phyloP scores from a whole-genome alignment of 176 grass and related monocot genomes.

The Triticum aestivum region DNA sequence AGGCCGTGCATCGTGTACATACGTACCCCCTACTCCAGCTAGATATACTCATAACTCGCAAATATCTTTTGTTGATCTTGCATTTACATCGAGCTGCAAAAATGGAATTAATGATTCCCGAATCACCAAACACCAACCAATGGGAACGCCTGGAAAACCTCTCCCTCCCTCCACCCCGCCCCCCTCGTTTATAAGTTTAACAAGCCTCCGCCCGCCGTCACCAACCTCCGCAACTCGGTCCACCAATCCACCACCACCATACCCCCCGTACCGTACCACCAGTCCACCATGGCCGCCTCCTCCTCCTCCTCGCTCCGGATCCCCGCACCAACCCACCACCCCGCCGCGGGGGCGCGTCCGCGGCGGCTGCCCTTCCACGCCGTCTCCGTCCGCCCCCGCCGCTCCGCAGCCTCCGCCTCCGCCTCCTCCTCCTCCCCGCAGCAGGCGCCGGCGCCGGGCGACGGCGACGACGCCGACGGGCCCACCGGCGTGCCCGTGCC shows the following conservation, averaged over 20 bases:
- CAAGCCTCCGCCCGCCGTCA: background rate
- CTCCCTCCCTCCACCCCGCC: background rate
- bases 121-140: background rate
- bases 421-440: background rate
- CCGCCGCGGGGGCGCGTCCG: background rate
- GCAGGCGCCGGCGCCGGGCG: background rate
- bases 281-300: conserved; percentile 3
- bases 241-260: background rate
- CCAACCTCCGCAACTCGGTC: background rate
- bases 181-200: background rate
- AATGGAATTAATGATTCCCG: no score
- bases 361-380: background rate
- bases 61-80: no score
- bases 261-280: background rate
- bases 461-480: background rate
- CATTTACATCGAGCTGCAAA: no score
- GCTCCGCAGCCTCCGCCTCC: background rate
- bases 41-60: no score
- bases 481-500: conserved; percentile 2
- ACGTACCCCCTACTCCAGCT: no score
- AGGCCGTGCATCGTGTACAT: no score
- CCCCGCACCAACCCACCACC: background rate
- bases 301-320: conserved; percentile 16
- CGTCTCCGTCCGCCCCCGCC: background rate
- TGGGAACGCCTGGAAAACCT: background rate